A percentile compares a stretch with the other conserved stretches of the same genome.
Evolutionary conservation across 2,329 filamentous ascomycete species (phyloP).

Genomic region (Diaporthe aspalathi): DNA sequence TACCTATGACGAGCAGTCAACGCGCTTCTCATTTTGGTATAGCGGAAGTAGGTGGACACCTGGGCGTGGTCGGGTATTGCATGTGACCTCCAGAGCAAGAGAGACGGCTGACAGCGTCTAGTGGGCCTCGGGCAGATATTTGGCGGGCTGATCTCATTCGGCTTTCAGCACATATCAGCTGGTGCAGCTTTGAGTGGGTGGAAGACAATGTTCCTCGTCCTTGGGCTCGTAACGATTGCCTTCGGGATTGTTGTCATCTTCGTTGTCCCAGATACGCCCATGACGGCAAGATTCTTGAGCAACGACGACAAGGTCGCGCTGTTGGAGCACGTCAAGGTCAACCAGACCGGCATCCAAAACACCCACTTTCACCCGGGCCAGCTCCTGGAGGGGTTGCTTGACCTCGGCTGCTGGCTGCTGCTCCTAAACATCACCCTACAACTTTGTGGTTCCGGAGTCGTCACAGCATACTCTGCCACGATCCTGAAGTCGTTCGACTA

Average conservation of each 20-base stretch:
- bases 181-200: constrained; percentile 42
- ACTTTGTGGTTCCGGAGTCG: constrained; percentile 42
- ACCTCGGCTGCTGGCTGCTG: constrained; percentile 43
- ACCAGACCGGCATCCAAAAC: constrained; percentile 39
- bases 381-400: constrained; percentile 37
- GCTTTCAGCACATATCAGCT: constrained; percentile 27
- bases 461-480: constrained; percentile 17
- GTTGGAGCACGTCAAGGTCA: constrained; percentile 43
- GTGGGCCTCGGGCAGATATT: constrained; percentile 15
- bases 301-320: constrained; percentile 44
- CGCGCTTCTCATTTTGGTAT: constrained; percentile 44
- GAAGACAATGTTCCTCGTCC: constrained; percentile 46
- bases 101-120: neutral
- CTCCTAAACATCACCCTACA: constrained; percentile 40
- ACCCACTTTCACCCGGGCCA: constrained; percentile 37
- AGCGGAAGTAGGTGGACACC: constrained; percentile 33
- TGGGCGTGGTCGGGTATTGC: neutral
- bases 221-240: constrained; percentile 45
- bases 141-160: constrained; percentile 10
- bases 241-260: constrained; percentile 42
- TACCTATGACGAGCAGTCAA: constrained; percentile 47
- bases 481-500: constrained; percentile 28
- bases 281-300: constrained; percentile 41
- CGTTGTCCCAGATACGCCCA: constrained; percentile 40
- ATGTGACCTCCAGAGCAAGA: neutral